Evolutionary conservation across 345 rosid species (phyloP).

Genomic region (Nasturtium officinale): DNA sequence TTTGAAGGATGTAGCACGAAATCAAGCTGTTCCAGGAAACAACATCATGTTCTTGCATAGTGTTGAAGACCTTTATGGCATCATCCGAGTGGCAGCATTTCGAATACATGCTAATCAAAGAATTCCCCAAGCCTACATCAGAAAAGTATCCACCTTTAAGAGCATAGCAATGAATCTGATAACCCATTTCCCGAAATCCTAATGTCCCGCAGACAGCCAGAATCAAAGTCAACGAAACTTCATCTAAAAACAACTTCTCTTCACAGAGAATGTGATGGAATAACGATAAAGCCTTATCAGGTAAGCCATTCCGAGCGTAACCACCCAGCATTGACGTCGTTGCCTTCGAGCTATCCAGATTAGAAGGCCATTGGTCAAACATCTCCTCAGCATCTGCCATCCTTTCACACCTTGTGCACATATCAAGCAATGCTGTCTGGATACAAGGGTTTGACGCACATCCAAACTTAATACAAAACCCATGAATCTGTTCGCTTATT

Average conservation of each 20-base stretch:
- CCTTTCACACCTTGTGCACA: slow-evolving; percentile 81
- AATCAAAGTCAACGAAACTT: slow-evolving; percentile 56
- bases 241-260: slow-evolving; percentile 60
- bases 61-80: slow-evolving; percentile 57
- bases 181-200: slow-evolving; percentile 68
- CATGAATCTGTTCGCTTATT: slow-evolving; percentile 74
- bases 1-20: slow-evolving; percentile 65
- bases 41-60: slow-evolving; percentile 54
- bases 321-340: slow-evolving; percentile 79
- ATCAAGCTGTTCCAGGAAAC: slow-evolving; percentile 85
- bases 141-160: slow-evolving; percentile 55
- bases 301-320: slow-evolving; percentile 70
- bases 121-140: slow-evolving; percentile 66
- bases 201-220: slow-evolving; percentile 74
- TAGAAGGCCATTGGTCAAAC: slow-evolving; percentile 54
- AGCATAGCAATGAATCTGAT: slow-evolving; percentile 67
- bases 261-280: slow-evolving; percentile 48
- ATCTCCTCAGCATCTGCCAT: slow-evolving; percentile 75
- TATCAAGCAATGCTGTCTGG: slow-evolving; percentile 73
- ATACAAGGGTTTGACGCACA: slow-evolving; percentile 55
- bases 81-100: slow-evolving; percentile 55
- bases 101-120: slow-evolving; percentile 73
- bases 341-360: slow-evolving; percentile 49
- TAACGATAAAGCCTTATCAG: slow-evolving; percentile 63
- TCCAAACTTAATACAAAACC: slow-evolving; percentile 68